Evolutionary conservation across 371 early-diverging fungal genomes (phyloP).

Genomic region (Mucor sp.): DNA sequence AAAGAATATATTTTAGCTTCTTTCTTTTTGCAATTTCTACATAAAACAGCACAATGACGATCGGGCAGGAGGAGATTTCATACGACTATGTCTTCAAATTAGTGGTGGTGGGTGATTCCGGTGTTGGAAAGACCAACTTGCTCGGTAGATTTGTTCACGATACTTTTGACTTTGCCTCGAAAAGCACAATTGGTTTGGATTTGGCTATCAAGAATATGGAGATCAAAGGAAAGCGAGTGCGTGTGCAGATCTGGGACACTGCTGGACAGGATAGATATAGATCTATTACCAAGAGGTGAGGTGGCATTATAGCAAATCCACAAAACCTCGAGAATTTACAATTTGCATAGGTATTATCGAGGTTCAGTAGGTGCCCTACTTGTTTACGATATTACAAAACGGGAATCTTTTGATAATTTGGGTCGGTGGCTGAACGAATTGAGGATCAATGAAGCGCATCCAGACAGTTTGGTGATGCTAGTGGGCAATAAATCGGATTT

Average conservation of each 20-base stretch:
- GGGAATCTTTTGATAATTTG: constrained; percentile 12
- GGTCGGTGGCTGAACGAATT: constrained; percentile 78
- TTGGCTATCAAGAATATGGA: constrained; percentile 59
- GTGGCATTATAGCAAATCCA: neutral
- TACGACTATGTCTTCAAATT: constrained; percentile 51
- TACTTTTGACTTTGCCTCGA: constrained; percentile 93
- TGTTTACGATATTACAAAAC: constrained; percentile 63
- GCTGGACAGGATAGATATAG: constrained; percentile 75
- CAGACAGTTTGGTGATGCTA: constrained; percentile 86
- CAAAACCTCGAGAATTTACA: neutral
- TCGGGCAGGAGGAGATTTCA: constrained; percentile 12
- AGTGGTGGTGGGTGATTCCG: constrained; percentile 41
- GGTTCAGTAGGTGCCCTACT: constrained; percentile 36
- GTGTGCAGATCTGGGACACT: constrained; percentile 87
- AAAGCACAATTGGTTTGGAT: constrained; percentile 98
- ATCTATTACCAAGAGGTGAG: constrained; percentile 59
- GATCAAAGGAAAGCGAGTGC: constrained; percentile 27
- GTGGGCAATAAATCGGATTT: constrained; percentile 99
- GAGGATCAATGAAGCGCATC: constrained; percentile 87
- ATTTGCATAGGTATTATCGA: constrained; percentile 29
- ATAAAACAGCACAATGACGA: neutral
- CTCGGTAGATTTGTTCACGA: constrained; percentile 73
- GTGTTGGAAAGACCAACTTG: constrained; percentile 49
- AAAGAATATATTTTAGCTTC: neutral
- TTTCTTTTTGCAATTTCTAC: neutral